phyloP scores from a whole-genome alignment of 2,329 filamentous ascomycete species.

The Talaromyces sp. region DNA sequence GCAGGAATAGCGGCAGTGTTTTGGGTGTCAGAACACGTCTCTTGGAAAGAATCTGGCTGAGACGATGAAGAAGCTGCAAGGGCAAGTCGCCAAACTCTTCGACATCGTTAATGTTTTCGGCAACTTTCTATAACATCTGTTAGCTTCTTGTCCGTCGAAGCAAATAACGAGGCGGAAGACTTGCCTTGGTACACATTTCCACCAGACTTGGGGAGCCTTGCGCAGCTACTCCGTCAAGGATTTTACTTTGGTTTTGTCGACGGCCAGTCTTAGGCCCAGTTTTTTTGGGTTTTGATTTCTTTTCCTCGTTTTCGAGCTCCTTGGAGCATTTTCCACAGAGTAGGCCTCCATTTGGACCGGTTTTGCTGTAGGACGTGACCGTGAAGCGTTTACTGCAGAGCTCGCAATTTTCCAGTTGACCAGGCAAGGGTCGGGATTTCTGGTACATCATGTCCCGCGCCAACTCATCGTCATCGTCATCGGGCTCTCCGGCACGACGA shows the following conservation, averaged over 20 bases:
- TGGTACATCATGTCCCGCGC: constrained; percentile 51
- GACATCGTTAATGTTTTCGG: constrained; percentile 58
- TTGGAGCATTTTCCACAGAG: constrained; percentile 78
- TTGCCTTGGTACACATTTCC: constrained; percentile 55
- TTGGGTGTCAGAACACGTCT: constrained; percentile 51
- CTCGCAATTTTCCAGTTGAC: constrained; percentile 85
- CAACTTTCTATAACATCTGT: constrained; percentile 46
- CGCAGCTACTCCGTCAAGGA: constrained; percentile 65
- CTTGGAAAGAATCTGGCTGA: constrained; percentile 61
- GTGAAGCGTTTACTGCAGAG: constrained; percentile 83
- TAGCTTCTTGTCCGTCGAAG: constrained; percentile 11
- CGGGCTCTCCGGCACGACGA: constrained; percentile 36
- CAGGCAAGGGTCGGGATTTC: constrained; percentile 59
- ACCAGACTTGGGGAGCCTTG: constrained; percentile 39
- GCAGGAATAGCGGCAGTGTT: constrained; percentile 43
- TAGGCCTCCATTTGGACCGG: constrained; percentile 77
- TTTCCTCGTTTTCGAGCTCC: constrained; percentile 62
- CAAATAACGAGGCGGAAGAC: neutral
- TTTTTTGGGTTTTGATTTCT: constrained; percentile 52
- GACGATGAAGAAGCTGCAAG: constrained; percentile 49
- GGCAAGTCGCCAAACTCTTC: constrained; percentile 62
- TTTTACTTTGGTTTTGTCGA: constrained; percentile 74
- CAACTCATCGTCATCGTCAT: constrained; percentile 44
- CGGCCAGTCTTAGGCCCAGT: constrained; percentile 54
- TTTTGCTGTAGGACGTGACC: constrained; percentile 81